phyloP scores from a whole-genome alignment of 805 yeast genomes.

The Ogataea neopini region DNA sequence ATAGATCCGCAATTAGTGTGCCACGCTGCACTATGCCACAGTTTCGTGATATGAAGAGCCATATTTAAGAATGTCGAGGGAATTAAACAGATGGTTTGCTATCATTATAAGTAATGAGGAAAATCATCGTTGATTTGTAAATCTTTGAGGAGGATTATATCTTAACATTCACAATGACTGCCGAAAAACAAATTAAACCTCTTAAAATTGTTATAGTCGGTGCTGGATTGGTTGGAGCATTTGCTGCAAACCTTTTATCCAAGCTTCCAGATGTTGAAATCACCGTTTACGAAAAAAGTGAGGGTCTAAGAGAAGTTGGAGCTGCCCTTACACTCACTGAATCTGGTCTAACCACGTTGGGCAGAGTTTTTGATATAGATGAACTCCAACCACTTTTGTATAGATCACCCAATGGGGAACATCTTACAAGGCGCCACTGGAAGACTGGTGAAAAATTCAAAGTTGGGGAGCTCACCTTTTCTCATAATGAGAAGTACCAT shows the following conservation, averaged over 20 bases:
- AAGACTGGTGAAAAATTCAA: conserved; percentile 12
- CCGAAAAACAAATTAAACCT: conserved; percentile 2
- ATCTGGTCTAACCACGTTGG: conserved; percentile 8
- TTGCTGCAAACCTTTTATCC: conserved; percentile 8
- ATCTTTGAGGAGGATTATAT: no score
- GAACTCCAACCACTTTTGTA: conserved; percentile 9
- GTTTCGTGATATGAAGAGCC: neutral
- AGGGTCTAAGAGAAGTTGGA: conserved; percentile 9
- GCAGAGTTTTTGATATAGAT: conserved; percentile 5
- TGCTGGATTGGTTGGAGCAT: conserved; percentile 13
- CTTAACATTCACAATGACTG: conserved; percentile 8
- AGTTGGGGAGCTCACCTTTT: neutral
- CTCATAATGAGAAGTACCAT: neutral
- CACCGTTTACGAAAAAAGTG: conserved; percentile 11
- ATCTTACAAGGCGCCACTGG: conserved; percentile 14
- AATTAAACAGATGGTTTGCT: neutral
- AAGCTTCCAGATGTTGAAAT: conserved; percentile 11
- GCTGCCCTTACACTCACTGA: conserved; percentile 13
- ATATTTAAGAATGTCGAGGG: neutral
- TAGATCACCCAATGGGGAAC: conserved; percentile 1
- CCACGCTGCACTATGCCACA: conserved; percentile 3
- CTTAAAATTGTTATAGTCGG: conserved; percentile 11
- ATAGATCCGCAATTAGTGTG: neutral
- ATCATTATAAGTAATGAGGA: no score
- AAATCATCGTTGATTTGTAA: no score